These are phyloP conservation scores for Rhodomyrtus tomentosa DNA, from an alignment of 345 rosid genomes.

Conservation along the genomic window DNA sequence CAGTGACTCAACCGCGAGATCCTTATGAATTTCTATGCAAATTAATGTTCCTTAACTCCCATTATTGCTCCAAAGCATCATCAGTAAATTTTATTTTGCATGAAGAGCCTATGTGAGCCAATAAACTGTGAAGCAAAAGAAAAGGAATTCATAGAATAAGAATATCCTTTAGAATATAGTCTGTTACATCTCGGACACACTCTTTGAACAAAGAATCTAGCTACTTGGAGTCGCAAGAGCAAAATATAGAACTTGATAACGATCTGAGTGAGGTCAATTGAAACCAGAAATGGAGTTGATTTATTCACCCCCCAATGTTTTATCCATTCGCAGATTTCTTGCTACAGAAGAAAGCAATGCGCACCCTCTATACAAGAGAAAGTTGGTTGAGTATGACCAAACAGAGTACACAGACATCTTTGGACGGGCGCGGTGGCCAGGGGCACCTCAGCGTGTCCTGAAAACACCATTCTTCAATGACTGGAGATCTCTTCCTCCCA, in stretches of 20 bases:
- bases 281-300: background rate
- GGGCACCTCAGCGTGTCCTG: conserved; percentile 70
- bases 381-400: conserved; percentile 47
- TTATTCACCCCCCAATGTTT: background rate
- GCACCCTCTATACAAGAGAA: conserved; percentile 69
- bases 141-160: background rate
- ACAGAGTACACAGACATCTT: conserved; percentile 66
- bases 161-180: background rate
- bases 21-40: background rate
- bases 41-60: background rate
- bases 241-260: background rate
- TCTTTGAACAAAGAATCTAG: background rate
- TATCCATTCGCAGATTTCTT: conserved; percentile 39
- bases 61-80: background rate
- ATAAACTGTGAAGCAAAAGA: background rate
- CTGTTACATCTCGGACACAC: background rate
- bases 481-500: conserved; percentile 45
- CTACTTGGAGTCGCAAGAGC: background rate
- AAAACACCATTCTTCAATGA: conserved; percentile 53
- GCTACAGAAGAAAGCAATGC: conserved; percentile 82
- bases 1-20: background rate
- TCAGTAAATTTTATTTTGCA: background rate
- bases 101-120: background rate
- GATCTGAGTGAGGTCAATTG: background rate
- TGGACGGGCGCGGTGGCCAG: conserved; percentile 86